Conservation (phyloP, 257 asterid species). For the Solanum virginianum region DNA sequence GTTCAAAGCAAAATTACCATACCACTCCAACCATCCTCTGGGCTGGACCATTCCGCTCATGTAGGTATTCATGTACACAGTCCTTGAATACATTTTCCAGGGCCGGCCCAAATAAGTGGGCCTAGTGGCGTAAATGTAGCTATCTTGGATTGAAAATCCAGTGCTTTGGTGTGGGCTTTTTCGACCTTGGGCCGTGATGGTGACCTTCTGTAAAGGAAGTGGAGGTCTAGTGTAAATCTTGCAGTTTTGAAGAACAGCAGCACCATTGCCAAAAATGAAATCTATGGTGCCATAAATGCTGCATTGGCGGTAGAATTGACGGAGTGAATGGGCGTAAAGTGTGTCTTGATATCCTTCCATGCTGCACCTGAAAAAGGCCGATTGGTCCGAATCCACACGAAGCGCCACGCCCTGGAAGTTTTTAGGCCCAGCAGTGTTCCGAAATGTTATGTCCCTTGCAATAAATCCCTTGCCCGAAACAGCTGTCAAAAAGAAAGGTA, state of each 20-base stretch:
- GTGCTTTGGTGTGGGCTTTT: slow-evolving; percentile 88
- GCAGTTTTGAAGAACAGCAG: slow-evolving; percentile 90
- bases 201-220: slow-evolving; percentile 71
- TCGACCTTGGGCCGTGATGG: slow-evolving; percentile 88
- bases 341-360: slow-evolving; percentile 96
- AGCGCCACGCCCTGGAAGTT: slow-evolving; percentile 87
- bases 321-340: slow-evolving; percentile 87
- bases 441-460: slow-evolving; percentile 82
- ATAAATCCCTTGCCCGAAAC: slow-evolving; percentile 92
- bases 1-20: slow-evolving; percentile 53
- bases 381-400: slow-evolving; percentile 88
- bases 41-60: slow-evolving; percentile 88
- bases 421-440: slow-evolving; percentile 91
- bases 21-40: slow-evolving; percentile 94
- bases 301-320: slow-evolving; percentile 96
- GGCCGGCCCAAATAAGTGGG: slow-evolving; percentile 89
- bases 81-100: slow-evolving; percentile 74
- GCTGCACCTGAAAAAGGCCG: slow-evolving; percentile 96
- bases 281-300: slow-evolving; percentile 85
- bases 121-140: slow-evolving; percentile 51
- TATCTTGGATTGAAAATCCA: slow-evolving; percentile 70
- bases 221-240: slow-evolving; percentile 63
- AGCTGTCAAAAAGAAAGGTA: slow-evolving; percentile 22
- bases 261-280: slow-evolving; percentile 93
- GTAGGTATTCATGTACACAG: slow-evolving; percentile 62